These are phyloP conservation scores for Bipolaris bicolor DNA, from an alignment of 2,329 filamentous ascomycete genomes.

Conservation along the genomic window DNA sequence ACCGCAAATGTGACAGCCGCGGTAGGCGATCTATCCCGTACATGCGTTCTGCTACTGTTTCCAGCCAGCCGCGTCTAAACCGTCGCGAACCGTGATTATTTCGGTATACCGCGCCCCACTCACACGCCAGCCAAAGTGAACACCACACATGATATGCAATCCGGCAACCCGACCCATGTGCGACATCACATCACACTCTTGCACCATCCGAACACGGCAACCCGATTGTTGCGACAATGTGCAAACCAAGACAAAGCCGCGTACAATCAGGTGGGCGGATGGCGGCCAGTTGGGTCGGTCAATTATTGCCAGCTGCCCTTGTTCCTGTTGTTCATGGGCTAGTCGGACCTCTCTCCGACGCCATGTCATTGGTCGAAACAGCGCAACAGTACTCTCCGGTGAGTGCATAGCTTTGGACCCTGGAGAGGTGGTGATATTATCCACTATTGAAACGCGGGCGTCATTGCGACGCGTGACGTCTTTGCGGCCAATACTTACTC, in stretches of 20 bases:
- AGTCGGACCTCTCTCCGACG: background rate
- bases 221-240: background rate
- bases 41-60: background rate
- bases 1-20: constrained; percentile 2
- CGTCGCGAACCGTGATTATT: background rate
- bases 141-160: background rate
- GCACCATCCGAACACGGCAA: background rate
- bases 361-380: background rate
- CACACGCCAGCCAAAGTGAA: background rate
- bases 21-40: background rate
- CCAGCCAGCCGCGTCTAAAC: background rate
- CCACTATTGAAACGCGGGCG: constrained; percentile 1
- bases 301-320: background rate
- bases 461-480: background rate
- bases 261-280: background rate
- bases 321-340: background rate
- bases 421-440: background rate
- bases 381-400: constrained; percentile 1
- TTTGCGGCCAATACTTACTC: background rate
- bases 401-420: constrained; percentile 5
- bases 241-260: background rate
- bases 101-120: background rate
- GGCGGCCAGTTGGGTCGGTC: background rate
- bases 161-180: background rate
- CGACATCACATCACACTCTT: background rate